Evolutionary conservation across 257 asterid species (phyloP).

Genomic region (Solanum sejunctum): DNA sequence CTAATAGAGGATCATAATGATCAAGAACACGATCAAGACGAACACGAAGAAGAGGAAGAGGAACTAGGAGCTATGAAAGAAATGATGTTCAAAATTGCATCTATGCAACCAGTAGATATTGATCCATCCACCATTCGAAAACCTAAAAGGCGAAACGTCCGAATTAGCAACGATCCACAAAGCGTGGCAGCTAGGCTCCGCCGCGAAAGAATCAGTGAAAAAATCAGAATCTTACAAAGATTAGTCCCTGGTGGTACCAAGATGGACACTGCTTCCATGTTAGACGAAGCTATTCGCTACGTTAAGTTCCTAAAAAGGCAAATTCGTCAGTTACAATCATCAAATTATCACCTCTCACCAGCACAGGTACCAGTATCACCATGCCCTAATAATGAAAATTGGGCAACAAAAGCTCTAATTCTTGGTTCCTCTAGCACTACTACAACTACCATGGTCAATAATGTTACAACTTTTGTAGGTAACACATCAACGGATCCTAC

Average conservation of each 20-base stretch:
- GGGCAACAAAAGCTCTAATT: slow-evolving; percentile 9
- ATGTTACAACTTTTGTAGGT: slow-evolving; percentile 10
- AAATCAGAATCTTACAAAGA: slow-evolving; percentile 57
- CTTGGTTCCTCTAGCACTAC: not conserved
- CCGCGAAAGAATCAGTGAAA: slow-evolving; percentile 81
- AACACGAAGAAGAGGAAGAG: slow-evolving; percentile 27
- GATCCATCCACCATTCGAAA: slow-evolving; percentile 63
- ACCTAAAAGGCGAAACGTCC: slow-evolving; percentile 60
- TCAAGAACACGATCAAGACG: slow-evolving; percentile 1
- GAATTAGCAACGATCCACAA: slow-evolving; percentile 87
- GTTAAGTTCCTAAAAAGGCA: slow-evolving; percentile 74
- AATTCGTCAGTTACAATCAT: slow-evolving; percentile 42
- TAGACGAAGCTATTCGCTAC: slow-evolving; percentile 82
- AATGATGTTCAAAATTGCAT: slow-evolving; percentile 87
- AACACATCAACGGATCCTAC: slow-evolving; percentile 11
- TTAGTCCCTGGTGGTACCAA: slow-evolving; percentile 86
- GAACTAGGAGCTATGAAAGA: slow-evolving; percentile 80
- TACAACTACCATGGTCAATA: not conserved
- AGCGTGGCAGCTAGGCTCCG: slow-evolving; percentile 89
- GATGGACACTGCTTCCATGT: slow-evolving; percentile 88
- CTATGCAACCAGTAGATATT: slow-evolving; percentile 90
- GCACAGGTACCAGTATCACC: not conserved
- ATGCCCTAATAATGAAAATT: slow-evolving; percentile 2
- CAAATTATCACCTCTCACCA: slow-evolving; percentile 1
- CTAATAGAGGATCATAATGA: not conserved